A percentile compares a stretch with the other conserved stretches of the same genome.
Conservation (phyloP, 2,329 filamentous ascomycete species). For the Chrysoporthe puriensis region DNA sequence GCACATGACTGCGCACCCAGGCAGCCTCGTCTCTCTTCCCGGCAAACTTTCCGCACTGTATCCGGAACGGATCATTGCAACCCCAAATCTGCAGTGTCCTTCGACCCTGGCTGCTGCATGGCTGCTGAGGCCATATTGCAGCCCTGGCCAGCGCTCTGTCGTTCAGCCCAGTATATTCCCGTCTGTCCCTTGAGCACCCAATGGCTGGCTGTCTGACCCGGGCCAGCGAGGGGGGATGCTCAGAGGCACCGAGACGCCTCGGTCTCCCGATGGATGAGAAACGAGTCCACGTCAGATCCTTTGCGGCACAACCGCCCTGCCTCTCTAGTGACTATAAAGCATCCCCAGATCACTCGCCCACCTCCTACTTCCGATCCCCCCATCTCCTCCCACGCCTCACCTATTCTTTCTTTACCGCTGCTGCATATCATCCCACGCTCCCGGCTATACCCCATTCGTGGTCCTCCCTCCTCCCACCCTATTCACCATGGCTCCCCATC, state of each 20-base stretch:
- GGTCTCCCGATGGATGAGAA: conserved; percentile 9
- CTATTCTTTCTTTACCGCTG: conserved; percentile 3
- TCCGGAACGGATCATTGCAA: conserved; percentile 6
- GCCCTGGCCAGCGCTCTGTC: conserved; percentile 14
- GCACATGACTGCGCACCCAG: conserved; percentile 19
- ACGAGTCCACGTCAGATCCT: conserved; percentile 17
- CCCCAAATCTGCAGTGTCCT: conserved; percentile 10
- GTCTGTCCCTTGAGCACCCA: conserved; percentile 9
- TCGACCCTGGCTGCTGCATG: conserved; percentile 11
- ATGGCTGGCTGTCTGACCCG: conserved; percentile 11
- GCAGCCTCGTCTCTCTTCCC: conserved; percentile 7
- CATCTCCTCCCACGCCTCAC: conserved; percentile 13
- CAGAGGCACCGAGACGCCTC: conserved; percentile 8
- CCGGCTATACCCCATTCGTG: conserved; percentile 13
- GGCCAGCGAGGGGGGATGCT: conserved; percentile 9
- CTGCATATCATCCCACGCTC: conserved; percentile 20
- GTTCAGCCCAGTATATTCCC: conserved; percentile 19
- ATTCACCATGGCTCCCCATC: conserved; percentile 49
- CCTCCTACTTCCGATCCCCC: conserved; percentile 1
- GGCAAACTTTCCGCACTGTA: conserved; percentile 26
- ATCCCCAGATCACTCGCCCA: conserved; percentile 2
- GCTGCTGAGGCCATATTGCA: conserved; percentile 20
- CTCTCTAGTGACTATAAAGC: conserved; percentile 23
- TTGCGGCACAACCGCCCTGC: not conserved
- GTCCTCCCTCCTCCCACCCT: not conserved